Evolutionary conservation across 2,329 filamentous ascomycete species (phyloP), one percentile per base, ranked within the genome.

Genomic region (Trichoderma semiorbis): DNA sequence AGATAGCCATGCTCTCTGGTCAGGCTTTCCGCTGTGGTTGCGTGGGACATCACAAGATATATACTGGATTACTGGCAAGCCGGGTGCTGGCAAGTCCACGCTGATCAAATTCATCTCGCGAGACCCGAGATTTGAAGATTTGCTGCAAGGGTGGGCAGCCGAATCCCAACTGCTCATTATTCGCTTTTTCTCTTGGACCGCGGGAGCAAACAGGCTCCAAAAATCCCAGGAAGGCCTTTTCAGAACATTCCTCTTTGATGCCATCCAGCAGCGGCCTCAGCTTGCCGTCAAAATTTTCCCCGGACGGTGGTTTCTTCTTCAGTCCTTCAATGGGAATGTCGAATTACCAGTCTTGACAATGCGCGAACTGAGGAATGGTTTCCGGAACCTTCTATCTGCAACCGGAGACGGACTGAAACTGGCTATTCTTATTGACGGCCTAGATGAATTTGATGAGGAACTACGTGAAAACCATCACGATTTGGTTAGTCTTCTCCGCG

Each of bases 41-140:
- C 47, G 0, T n/a, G n/a, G n/a, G 47, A 1, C 1, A 5, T 50
- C 47, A 0, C 12, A 1, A 4, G 21, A 50, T 1, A 14, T 50
- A 5, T 50, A 50, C n/a, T 50, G 47, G 47, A 7, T 50, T 7
- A 50, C 47, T 7, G 47, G 47, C 1, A 50, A 50, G 7, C 47
- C 47, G 1, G 47, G 47, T 7, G 47, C 47, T 1, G 47, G 47
- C 0, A 50, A 50, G n/a, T 50, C 47, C 0, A 50, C 47, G 5
- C n/a, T 50, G 11, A 5, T 11, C 47, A 50, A 50, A 11, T 50
- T 50, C 21, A 24, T 50, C n/a, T 50, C 47, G 3, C n/a, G 2
- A 11, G 47, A 50, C 11, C 0, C 5, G 5, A 50, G 21, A 5
- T 50, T 50, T 11, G 5, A 50, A 14, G 5, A 11, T 5, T 6